A percentile compares a stretch with the other conserved stretches of the same genome.
phyloP scores from a whole-genome alignment of 2,329 filamentous ascomycete genomes.

The Zasmidium cellare region DNA sequence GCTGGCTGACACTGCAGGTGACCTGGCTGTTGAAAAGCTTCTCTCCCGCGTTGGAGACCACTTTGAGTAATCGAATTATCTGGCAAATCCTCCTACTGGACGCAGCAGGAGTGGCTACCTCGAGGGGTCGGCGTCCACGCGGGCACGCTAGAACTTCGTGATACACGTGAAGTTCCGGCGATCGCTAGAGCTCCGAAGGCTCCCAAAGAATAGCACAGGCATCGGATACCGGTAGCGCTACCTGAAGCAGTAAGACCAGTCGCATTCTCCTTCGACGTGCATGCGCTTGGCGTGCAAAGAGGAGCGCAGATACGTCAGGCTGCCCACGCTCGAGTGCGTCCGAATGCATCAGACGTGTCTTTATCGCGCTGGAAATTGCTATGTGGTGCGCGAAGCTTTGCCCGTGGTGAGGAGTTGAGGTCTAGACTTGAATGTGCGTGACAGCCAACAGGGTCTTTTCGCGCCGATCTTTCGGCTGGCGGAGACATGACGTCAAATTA shows the following conservation, averaged over 20 bases:
- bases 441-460: too few species aligned
- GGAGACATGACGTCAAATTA: neutral
- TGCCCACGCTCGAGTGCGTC: neutral
- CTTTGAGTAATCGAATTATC: too few species aligned
- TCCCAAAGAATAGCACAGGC: neutral
- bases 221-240: neutral
- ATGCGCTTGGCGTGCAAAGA: neutral
- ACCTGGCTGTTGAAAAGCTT: too few species aligned
- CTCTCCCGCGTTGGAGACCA: too few species aligned
- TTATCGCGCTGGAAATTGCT: neutral
- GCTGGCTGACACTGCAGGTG: too few species aligned
- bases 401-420: neutral
- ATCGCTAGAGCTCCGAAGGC: neutral
- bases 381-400: neutral
- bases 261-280: neutral
- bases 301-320: neutral
- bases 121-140: too few species aligned
- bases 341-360: neutral
- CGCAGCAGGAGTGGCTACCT: too few species aligned
- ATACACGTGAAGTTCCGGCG: slow-evolving; percentile 1
- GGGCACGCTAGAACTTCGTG: slow-evolving; percentile 2
- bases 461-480: too few species aligned
- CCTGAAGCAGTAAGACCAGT: neutral
- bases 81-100: too few species aligned
- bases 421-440: neutral